Percentiles rank a stretch among this genome's conserved stretches.
phyloP scores from a whole-genome alignment of 108 stramenopile species.

The Nitzschia sp. region DNA sequence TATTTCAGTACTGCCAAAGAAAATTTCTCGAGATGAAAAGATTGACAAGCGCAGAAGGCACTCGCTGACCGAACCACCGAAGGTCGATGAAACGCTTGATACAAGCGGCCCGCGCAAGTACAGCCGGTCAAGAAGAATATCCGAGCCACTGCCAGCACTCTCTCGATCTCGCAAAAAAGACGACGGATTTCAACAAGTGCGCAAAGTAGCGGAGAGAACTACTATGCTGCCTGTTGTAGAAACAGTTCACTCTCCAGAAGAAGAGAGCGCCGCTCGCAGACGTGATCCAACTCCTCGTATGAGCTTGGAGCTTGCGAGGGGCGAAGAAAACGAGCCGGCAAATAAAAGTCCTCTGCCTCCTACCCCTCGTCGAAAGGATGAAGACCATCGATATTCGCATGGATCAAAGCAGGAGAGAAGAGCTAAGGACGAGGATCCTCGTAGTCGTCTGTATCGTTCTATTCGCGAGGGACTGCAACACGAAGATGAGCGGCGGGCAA shows the following conservation, averaged over 20 bases:
- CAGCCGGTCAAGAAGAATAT: constrained; percentile 1
- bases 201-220: background rate
- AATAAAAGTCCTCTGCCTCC: constrained; percentile 7
- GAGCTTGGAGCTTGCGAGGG: background rate
- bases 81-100: background rate
- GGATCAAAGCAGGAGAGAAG: background rate
- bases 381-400: background rate
- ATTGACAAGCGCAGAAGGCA: background rate
- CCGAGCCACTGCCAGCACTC: background rate
- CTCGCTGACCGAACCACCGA: background rate
- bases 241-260: background rate
- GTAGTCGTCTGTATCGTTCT: background rate
- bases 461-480: background rate
- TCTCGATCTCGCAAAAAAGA: background rate
- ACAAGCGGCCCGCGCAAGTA: background rate
- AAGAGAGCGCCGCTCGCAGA: background rate
- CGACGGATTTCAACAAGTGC: background rate
- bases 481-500: background rate
- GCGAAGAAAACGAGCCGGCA: background rate
- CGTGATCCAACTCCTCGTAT: constrained; percentile 16
- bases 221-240: background rate
- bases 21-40: background rate
- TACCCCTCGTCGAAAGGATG: constrained; percentile 11
- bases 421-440: background rate
- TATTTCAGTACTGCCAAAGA: background rate